These are phyloP conservation scores for Aspergillus coremiiformis DNA, from an alignment of 495 filamentous ascomycete species.

Conservation along the genomic window DNA sequence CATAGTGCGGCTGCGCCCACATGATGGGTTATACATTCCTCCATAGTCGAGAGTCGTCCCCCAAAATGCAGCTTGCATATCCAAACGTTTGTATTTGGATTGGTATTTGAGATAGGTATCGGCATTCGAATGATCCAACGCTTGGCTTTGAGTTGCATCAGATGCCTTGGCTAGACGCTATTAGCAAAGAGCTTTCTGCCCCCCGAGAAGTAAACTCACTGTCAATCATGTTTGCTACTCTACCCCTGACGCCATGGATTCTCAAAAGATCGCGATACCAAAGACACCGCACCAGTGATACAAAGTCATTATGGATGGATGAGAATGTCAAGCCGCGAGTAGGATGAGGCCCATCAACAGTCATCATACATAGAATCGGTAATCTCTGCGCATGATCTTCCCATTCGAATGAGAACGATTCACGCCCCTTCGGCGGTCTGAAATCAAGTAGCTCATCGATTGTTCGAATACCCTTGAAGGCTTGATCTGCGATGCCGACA, in stretches of 20 bases:
- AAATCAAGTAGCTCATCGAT: background rate
- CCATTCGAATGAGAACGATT: constrained; percentile 5
- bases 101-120: constrained; percentile 9
- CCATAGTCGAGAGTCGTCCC: no score
- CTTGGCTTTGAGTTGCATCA: constrained; percentile 2
- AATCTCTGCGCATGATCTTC: background rate
- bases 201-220: background rate
- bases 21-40: no score
- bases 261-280: background rate
- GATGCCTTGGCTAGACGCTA: constrained; percentile 3
- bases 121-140: background rate
- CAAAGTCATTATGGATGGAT: background rate
- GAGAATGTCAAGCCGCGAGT: constrained; percentile 3
- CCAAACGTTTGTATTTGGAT: background rate
- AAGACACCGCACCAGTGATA: background rate
- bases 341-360: background rate
- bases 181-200: background rate
- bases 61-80: background rate
- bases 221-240: background rate
- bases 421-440: background rate
- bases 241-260: constrained; percentile 1
- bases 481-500: background rate
- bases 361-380: constrained; percentile 2
- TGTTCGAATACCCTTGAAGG: constrained; percentile 2
- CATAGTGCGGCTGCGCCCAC: no score